Conservation (phyloP, 345 rosid species). For the Streptanthus diversifolius region DNA sequence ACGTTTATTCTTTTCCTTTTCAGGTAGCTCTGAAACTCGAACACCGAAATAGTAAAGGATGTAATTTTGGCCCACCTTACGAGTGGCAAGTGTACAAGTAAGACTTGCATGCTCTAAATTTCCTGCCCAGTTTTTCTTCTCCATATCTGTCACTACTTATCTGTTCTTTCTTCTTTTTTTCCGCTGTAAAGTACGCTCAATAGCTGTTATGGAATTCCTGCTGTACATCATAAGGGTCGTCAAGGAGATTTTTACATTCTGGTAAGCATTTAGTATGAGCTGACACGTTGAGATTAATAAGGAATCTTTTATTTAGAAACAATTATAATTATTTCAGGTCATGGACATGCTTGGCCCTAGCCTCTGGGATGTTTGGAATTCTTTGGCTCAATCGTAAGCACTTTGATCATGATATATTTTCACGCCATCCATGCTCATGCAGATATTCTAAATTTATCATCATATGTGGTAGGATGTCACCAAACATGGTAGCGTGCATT, state of each 20-base stretch:
- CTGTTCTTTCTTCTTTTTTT: neutral
- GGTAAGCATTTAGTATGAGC: constrained; percentile 44
- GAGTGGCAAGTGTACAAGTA: constrained; percentile 99
- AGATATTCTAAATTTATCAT: constrained; percentile 20
- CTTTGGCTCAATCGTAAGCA: constrained; percentile 69
- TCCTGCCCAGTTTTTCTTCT: neutral
- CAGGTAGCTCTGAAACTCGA: constrained; percentile 97
- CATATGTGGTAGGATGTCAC: constrained; percentile 61
- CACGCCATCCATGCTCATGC: neutral
- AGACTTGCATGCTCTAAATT: constrained; percentile 18
- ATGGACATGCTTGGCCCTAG: constrained; percentile 99
- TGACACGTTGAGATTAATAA: neutral
- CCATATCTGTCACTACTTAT: constrained; percentile 14
- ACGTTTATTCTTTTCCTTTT: constrained; percentile 19
- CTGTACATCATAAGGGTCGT: constrained; percentile 86
- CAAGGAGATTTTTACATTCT: constrained; percentile 94
- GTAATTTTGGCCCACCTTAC: constrained; percentile 92
- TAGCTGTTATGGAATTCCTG: constrained; percentile 83
- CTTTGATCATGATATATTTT: constrained; percentile 4
- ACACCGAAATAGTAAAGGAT: constrained; percentile 91
- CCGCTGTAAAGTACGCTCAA: constrained; percentile 48
- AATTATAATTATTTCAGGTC: constrained; percentile 53
- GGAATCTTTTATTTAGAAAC: neutral
- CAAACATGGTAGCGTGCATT: constrained; percentile 86
- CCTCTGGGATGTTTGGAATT: constrained; percentile 98